Percentiles rank a stretch among this genome's conserved stretches.
phyloP scores from a whole-genome alignment of 164 flowering plant genomes.

The Cinnamomum chago region DNA sequence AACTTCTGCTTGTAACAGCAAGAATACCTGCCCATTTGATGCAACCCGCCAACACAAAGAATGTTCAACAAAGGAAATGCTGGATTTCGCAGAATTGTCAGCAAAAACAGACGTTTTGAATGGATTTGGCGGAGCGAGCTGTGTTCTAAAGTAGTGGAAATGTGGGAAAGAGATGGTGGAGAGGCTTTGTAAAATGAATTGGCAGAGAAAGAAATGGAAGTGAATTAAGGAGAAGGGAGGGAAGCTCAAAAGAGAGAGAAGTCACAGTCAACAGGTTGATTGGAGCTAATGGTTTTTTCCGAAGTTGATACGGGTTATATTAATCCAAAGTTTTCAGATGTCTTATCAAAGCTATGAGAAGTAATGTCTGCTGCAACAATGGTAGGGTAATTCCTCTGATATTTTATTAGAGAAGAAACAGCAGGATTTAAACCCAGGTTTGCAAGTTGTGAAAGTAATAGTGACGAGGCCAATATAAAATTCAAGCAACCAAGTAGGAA shows the following conservation, averaged over 20 bases:
- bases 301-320: slow-evolving; percentile 22
- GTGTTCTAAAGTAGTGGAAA: slow-evolving; percentile 7
- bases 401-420: slow-evolving; percentile 16
- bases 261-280: slow-evolving; percentile 26
- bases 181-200: slow-evolving; percentile 15
- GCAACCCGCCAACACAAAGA: not conserved
- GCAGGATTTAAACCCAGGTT: slow-evolving; percentile 14
- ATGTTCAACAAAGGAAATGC: not conserved
- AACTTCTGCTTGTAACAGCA: slow-evolving; percentile 94
- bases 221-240: slow-evolving; percentile 46
- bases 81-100: not conserved
- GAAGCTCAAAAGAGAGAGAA: slow-evolving; percentile 21
- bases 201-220: slow-evolving; percentile 3
- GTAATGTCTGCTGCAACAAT: slow-evolving; percentile 35
- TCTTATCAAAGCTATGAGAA: slow-evolving; percentile 33
- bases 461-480: not conserved
- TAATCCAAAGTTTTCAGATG: slow-evolving; percentile 34
- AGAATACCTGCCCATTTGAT: slow-evolving; percentile 78
- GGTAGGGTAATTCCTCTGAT: slow-evolving; percentile 26
- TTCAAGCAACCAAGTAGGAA: not conserved
- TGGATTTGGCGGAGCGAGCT: slow-evolving; percentile 3
- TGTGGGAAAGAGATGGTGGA: slow-evolving; percentile 13
- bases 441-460: slow-evolving; percentile 1
- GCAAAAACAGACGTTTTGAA: slow-evolving; percentile 3
- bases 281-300: slow-evolving; percentile 18